Percentiles rank a stretch among this genome's conserved stretches.
These are phyloP conservation scores for Chrysoporthe deuterocubensis DNA, from an alignment of 2,329 filamentous ascomycete genomes.

Conservation along the genomic window DNA sequence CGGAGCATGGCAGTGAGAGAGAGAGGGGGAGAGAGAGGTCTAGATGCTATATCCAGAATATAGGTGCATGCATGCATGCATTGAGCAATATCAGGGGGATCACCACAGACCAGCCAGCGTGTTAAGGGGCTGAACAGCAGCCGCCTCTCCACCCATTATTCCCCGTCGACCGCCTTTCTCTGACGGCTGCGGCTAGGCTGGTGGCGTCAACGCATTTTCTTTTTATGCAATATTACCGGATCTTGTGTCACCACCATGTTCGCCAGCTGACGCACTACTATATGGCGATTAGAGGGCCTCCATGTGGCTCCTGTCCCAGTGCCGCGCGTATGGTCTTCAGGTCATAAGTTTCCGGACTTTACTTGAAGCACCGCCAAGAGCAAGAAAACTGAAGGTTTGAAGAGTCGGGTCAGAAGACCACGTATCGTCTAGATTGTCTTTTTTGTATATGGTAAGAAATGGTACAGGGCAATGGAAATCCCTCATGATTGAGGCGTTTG, in stretches of 20 bases:
- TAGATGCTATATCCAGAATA: no score
- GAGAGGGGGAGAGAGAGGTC: no score
- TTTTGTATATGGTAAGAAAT: constrained; percentile 18
- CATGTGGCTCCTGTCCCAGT: not conserved
- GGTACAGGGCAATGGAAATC: constrained; percentile 25
- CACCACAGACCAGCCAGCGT: no score
- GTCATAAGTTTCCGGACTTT: not conserved
- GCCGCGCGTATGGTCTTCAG: not conserved
- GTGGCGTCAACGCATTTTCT: not conserved
- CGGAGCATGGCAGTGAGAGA: no score
- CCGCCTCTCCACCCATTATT: not conserved
- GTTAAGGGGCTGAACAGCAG: not conserved
- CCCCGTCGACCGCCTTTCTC: not conserved
- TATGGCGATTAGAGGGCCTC: not conserved
- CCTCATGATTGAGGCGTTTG: constrained; percentile 21
- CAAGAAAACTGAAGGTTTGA: not conserved
- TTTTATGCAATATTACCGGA: not conserved
- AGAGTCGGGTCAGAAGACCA: constrained; percentile 5
- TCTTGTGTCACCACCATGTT: not conserved
- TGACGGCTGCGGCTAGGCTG: not conserved
- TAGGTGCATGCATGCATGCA: no score
- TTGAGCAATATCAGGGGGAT: no score
- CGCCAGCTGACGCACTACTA: not conserved
- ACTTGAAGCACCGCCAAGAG: not conserved
- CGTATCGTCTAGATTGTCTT: constrained; percentile 25